phyloP scores from a whole-genome alignment of 768 basidiomycete genomes.

The Xanthoconium stramineum region DNA sequence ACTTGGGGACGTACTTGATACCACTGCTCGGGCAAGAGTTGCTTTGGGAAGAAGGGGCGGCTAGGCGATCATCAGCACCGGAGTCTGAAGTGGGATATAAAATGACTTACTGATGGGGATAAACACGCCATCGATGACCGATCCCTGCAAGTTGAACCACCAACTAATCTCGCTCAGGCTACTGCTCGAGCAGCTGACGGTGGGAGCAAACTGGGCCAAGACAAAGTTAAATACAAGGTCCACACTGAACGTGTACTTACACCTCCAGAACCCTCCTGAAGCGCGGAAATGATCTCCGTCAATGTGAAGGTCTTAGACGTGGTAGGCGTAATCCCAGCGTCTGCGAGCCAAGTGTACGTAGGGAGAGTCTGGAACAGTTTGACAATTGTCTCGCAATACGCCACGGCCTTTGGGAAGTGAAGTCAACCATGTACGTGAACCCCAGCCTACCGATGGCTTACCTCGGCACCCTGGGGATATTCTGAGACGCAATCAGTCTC shows the following conservation, averaged over 20 bases:
- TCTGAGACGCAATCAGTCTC: constrained; percentile 53
- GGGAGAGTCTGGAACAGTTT: constrained; percentile 64
- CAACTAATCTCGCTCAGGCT: constrained; percentile 48
- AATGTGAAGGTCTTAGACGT: constrained; percentile 52
- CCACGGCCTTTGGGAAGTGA: constrained; percentile 48
- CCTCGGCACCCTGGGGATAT: constrained; percentile 60
- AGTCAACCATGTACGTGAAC: neutral
- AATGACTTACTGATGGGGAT: constrained; percentile 49
- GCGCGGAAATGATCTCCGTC: constrained; percentile 48
- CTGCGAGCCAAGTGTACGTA: constrained; percentile 67
- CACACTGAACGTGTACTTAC: constrained; percentile 7
- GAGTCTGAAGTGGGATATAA: neutral
- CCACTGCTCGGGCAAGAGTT: constrained; percentile 52
- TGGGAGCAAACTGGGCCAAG: constrained; percentile 43
- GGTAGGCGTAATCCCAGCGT: constrained; percentile 74
- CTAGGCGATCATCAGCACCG: constrained; percentile 31
- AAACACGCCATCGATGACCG: constrained; percentile 63
- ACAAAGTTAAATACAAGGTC: neutral
- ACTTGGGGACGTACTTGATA: constrained; percentile 47
- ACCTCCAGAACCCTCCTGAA: constrained; percentile 54
- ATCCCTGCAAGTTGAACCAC: constrained; percentile 65
- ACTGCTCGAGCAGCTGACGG: constrained; percentile 41
- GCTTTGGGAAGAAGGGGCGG: constrained; percentile 42
- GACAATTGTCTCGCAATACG: constrained; percentile 58
- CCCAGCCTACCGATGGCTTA: constrained; percentile 19